Evolutionary conservation across 352 stramenopile genomes (phyloP), one percentile per base, ranked within the genome.

Genomic region (Elongisporangium senticosum): DNA sequence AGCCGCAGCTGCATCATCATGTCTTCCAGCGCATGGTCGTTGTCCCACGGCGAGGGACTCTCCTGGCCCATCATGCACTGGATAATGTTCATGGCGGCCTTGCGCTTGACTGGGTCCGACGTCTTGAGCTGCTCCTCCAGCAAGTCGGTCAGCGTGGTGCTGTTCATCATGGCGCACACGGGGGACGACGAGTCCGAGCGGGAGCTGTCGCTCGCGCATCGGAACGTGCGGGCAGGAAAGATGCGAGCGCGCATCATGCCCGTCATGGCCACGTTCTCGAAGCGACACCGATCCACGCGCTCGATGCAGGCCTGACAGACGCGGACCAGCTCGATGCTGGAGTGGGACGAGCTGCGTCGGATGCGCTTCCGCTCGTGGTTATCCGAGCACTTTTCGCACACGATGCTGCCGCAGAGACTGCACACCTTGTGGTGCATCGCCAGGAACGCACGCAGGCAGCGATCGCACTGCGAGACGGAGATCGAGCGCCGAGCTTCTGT

Each of bases 361-460:
- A 21, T 40, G 3, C 57, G 62, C 53, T 74, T 63, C 17, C 70
- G 64, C 49, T 75, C 64, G 49, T 72, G 64, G 28, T 69, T 69
- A 47, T 20, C 53, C 43, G 66, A 74, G 51, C 75, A 87, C 50
- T 71, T 69, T 20, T 73, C 64, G 51, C 77, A 87, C 21, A 85
- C 75, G 40, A 60, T 65, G 49, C 77, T 75, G 22, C 77, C 71
- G 48, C 77, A 85, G 15, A 87, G 62, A 22, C 70, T 64, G 47
- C 77, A 87, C 2, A 80, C 53, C 0, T 62, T 55, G 62, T 68
- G 77, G 17, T 54, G 67, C 3, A 64, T 69, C 5, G 69, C 56
- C 2, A 61, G 62, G 28, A 83, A 78, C 3, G 71, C 72, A 7
- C 68, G 61, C 49, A 59, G 65, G 40, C 75, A 86, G 33, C 73